Base-by-base conservation (phyloP, 164 flowering plant genomes). In the Chimonanthus salicifolius region DNA sequence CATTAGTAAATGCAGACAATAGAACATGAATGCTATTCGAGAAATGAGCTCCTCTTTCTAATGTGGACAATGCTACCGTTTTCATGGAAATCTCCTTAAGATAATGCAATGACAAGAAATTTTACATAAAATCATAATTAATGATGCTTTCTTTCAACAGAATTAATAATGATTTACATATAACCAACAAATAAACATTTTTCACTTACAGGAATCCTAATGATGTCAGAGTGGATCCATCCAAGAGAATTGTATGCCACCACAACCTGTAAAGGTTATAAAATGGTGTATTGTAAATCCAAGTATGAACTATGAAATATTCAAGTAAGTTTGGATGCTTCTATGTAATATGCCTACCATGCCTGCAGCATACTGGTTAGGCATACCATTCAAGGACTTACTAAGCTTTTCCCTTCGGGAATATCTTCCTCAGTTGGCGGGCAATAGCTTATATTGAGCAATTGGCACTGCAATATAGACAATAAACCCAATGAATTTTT, bases 171-270 rank as follows among this genome's bases (percentile, higher is more conserved):
- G 33, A 33, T 33, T 33, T 33, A 33, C n/a, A 54, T 13, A 0
- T 4, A 13, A 54, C 60, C 60, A 15, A 67, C 58, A 20, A 65
- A 49, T 45, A n/a, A 65, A 46, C 47, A 75, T 21, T 1, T 58
- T 48, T 33, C 68, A 88, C 98, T 87, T 77, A 94, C 98, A 73
- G 98, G 98, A 69, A 94, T 81, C 74, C 87, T 87, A 71, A 94
- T 74, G 7, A 90, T 79, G 69, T 94, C 95, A 47, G 84, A 85
- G 76, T 97, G 83, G 77, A 83, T 89, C 98, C 97, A 94, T 70
- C 97, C 98, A 77, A 94, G 90, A 77, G 98, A 81, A 78, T 94
- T 94, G 80, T 94, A 92, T 64, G 83, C 83, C 76, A 94, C 82
- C 72, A 92, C 73, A 70, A 94, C 81, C 98, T 94, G 72, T 71